Conservation (phyloP, 257 asterid genomes). For the Linaria vulgaris region DNA sequence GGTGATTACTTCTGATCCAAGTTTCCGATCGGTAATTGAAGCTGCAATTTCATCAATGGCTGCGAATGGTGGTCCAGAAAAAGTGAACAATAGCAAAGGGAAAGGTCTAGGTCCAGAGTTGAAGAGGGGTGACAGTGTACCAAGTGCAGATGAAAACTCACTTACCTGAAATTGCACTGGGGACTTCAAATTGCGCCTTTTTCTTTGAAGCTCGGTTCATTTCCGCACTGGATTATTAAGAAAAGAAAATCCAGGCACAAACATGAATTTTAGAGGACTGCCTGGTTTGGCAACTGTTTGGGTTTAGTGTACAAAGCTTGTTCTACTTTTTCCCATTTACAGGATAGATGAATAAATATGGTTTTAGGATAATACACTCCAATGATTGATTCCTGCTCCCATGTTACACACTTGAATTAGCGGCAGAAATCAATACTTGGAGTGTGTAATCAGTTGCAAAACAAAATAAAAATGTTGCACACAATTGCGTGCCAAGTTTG, state of each 20-base stretch:
- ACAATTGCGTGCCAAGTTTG: neutral
- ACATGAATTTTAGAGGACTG: slow-evolving; percentile 7
- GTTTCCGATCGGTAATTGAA: slow-evolving; percentile 60
- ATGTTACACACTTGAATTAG: neutral
- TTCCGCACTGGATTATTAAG: slow-evolving; percentile 24
- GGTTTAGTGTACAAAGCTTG: slow-evolving; percentile 25
- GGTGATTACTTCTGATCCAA: slow-evolving; percentile 78
- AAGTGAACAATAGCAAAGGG: slow-evolving; percentile 22
- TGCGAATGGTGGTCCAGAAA: slow-evolving; percentile 27
- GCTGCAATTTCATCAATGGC: slow-evolving; percentile 73
- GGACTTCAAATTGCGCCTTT: slow-evolving; percentile 17
- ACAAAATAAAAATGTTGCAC: slow-evolving; percentile 11
- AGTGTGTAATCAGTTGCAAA: slow-evolving; percentile 17
- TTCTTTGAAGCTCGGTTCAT: slow-evolving; percentile 12
- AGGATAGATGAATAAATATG: slow-evolving; percentile 24
- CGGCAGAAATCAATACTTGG: slow-evolving; percentile 32
- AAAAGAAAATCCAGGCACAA: slow-evolving; percentile 21
- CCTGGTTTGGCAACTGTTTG: slow-evolving; percentile 8
- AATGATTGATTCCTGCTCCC: slow-evolving; percentile 27
- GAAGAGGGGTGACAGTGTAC: slow-evolving; percentile 28
- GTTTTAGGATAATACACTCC: slow-evolving; percentile 32
- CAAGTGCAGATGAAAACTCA: slow-evolving; percentile 18
- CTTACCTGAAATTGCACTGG: slow-evolving; percentile 8
- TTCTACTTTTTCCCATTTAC: slow-evolving; percentile 2
- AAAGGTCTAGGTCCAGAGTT: slow-evolving; percentile 29